Evolutionary conservation across 2,329 filamentous ascomycete species (phyloP).

Genomic region (Fusarium poae): DNA sequence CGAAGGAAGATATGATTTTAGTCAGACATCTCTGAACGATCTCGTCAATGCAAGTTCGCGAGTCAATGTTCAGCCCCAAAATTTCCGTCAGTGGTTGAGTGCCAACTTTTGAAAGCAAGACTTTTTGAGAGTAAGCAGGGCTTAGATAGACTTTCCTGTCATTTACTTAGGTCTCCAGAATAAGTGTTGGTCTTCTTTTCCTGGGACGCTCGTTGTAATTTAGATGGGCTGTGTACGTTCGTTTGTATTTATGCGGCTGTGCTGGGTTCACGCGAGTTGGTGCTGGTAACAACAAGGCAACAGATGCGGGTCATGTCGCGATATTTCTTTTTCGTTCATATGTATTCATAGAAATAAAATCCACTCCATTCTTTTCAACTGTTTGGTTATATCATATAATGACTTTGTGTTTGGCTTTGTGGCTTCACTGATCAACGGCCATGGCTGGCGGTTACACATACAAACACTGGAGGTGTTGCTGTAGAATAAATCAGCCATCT

Average conservation of each 20-base stretch:
- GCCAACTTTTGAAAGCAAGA: conserved; percentile 7
- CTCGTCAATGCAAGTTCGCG: conserved; percentile 54
- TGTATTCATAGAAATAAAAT: conserved; percentile 4
- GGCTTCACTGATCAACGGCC: not conserved
- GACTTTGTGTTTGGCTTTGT: not conserved
- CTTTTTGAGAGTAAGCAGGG: not conserved
- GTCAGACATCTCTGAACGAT: conserved; percentile 70
- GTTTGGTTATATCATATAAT: not conserved
- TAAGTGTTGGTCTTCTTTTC: not conserved
- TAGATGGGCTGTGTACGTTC: not conserved
- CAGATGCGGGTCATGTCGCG: conserved; percentile 14
- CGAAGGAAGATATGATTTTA: conserved; percentile 76
- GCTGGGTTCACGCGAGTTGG: conserved; percentile 7
- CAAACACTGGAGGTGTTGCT: not conserved
- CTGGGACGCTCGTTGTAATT: conserved; percentile 1
- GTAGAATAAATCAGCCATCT: not conserved
- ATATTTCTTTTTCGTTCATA: conserved; percentile 1
- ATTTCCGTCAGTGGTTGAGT: conserved; percentile 67
- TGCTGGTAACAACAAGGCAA: conserved; percentile 14
- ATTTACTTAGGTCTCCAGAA: no score
- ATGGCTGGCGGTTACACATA: not conserved
- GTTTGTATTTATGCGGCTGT: conserved; percentile 9
- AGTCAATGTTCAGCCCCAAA: conserved; percentile 61
- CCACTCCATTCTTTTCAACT: not conserved
- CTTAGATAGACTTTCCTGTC: not conserved